phyloP scores from a whole-genome alignment of 257 asterid genomes.

The Haberlea rhodopensis region DNA sequence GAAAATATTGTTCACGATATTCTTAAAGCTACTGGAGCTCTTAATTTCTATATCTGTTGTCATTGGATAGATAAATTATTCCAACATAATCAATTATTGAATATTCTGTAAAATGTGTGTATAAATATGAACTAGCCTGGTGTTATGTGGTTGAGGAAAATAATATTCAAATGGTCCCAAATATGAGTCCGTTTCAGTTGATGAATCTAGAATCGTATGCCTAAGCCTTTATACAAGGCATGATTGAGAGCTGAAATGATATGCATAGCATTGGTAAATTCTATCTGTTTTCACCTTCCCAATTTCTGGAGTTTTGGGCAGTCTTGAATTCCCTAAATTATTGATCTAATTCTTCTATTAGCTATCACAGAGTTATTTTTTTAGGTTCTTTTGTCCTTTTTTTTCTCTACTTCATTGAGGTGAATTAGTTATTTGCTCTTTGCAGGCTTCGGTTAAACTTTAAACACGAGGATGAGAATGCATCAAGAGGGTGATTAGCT shows the following conservation, averaged over 20 bases:
- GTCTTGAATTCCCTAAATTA: too few relatives aligned
- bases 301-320: background rate
- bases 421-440: constrained; percentile 6
- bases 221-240: too few relatives aligned
- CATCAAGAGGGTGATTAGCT: constrained; percentile 17
- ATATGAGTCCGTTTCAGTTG: too few relatives aligned
- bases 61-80: background rate
- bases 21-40: background rate
- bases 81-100: background rate
- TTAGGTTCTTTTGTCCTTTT: too few relatives aligned
- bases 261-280: background rate
- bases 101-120: background rate
- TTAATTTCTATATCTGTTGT: background rate
- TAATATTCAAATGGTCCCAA: too few relatives aligned
- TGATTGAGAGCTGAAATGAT: too few relatives aligned
- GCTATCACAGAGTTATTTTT: too few relatives aligned
- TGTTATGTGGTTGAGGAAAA: too few relatives aligned
- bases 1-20: background rate
- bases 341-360: background rate
- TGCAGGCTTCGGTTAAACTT: background rate
- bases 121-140: background rate
- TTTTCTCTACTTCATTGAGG: too few relatives aligned
- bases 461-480: constrained; percentile 1
- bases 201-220: too few relatives aligned
- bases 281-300: background rate